Base-by-base conservation (phyloP, 73 alveolate genomes). In the Paramecium bursaria region DNA sequence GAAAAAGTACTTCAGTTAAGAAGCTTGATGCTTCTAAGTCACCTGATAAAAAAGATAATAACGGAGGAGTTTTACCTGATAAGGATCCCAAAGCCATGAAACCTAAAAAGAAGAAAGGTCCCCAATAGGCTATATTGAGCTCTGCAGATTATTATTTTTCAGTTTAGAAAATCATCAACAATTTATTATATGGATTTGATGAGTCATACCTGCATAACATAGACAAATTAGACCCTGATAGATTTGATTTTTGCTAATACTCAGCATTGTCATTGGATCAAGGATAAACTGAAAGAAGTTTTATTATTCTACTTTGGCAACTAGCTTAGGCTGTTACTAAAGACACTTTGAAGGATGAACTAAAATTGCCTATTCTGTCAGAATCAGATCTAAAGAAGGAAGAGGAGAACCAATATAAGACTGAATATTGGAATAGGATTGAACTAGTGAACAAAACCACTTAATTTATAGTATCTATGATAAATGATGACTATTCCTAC, bases 251-350 rank as follows among this genome's bases (percentile, higher is more conserved):
- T 19, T 25, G 82, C 14, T 21, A 67, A 15, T 67, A 67, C 44
- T 39, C 82, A 15, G 82, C 82, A 11, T 19, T 67, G 27, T 67
- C 82, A 35, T 19, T 47, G 5, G 55, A 67, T 67, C 82, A 53
- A 15, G 33, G 44, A 33, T 39, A 67, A 19, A 39, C 35, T 21
- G 82, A 67, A 15, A 57, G 44, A 67, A 39, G 17, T 15, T 67
- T 67, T 67, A 19, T 67, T 25, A 9, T 67, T 4, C 21, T 67
- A 3, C 60, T 67, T 2, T 67, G 82, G 82, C 27, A 67, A 39
- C 27, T 67, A 3, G 82, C 82, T 5, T 67, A 67, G 44, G 82
- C 82, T 30, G 33, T 67, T 1, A 67, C 82, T 5, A 67, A 67
- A 42, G 82, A 67, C 26, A 67, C 82, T n/a, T 67, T 67, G 23